These are phyloP conservation scores for Thermoascus crustaceus DNA, from an alignment of 2,329 filamentous ascomycete genomes.

Conservation along the genomic window DNA sequence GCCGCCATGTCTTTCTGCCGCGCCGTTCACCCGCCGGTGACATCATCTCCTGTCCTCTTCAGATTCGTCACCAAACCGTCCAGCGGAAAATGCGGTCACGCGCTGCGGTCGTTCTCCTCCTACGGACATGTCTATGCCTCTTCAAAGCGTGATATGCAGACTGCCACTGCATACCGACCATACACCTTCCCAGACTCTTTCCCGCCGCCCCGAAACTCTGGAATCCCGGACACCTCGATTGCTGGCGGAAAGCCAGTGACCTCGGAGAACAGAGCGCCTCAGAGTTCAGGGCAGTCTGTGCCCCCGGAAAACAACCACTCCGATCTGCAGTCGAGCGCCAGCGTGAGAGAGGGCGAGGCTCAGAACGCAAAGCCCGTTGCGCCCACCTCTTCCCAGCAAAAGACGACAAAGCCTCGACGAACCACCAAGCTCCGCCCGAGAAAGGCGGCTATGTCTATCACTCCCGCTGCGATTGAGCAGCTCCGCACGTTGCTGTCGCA, in stretches of 20 bases:
- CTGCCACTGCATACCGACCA: conserved; percentile 56
- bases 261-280: conserved; percentile 42
- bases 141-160: conserved; percentile 56
- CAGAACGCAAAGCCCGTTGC: conserved; percentile 54
- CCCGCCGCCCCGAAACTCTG: conserved; percentile 50
- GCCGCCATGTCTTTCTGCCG: conserved; percentile 33
- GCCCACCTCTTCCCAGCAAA: conserved; percentile 24
- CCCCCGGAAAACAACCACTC: conserved; percentile 12
- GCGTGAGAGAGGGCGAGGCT: conserved; percentile 54
- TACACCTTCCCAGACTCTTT: conserved; percentile 49
- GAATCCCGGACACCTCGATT: conserved; percentile 55
- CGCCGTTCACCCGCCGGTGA: conserved; percentile 32
- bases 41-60: conserved; percentile 39
- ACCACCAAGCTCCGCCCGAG: conserved; percentile 66
- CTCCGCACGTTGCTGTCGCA: conserved; percentile 69
- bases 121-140: conserved; percentile 35
- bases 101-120: conserved; percentile 42
- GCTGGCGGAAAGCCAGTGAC: conserved; percentile 42
- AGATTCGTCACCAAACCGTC: conserved; percentile 30
- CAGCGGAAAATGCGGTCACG: conserved; percentile 31
- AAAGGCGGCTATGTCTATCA: conserved; percentile 86
- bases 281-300: conserved; percentile 27
- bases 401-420: conserved; percentile 49
- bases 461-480: conserved; percentile 69
- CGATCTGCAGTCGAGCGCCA: conserved; percentile 32